These are phyloP conservation scores for Leishmania braziliensis DNA, from an alignment of 208 protist genomes.

Conservation along the genomic window DNA sequence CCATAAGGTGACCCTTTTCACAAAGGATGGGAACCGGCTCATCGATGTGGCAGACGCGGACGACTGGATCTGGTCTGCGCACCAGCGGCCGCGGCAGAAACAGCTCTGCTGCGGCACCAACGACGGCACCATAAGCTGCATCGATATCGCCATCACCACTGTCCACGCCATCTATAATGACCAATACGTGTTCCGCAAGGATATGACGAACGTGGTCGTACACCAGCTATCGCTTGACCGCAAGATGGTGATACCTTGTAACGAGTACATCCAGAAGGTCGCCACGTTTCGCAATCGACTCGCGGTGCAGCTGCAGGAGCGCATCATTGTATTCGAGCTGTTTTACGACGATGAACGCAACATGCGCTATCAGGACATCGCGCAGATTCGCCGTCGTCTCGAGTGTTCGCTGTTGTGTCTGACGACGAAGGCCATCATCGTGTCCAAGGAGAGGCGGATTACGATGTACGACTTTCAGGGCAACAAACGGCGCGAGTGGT, in stretches of 20 bases:
- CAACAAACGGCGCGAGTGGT: constrained; percentile 94
- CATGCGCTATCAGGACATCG: constrained; percentile 91
- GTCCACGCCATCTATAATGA: constrained; percentile 96
- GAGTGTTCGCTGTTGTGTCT: constrained; percentile 95
- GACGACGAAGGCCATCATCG: constrained; percentile 85
- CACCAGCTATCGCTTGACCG: constrained; percentile 92
- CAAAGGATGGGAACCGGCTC: constrained; percentile 87
- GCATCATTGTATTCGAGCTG: constrained; percentile 94
- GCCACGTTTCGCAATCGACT: constrained; percentile 94
- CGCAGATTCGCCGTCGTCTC: constrained; percentile 89
- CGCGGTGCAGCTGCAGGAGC: constrained; percentile 94
- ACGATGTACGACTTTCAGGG: constrained; percentile 93
- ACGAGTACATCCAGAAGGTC: constrained; percentile 95
- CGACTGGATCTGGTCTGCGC: constrained; percentile 88
- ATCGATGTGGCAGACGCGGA: constrained; percentile 70
- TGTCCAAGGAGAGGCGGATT: constrained; percentile 89
- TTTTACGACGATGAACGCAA: constrained; percentile 90
- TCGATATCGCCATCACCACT: constrained; percentile 87
- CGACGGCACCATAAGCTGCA: constrained; percentile 86
- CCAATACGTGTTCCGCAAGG: constrained; percentile 96
- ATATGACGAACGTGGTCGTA: constrained; percentile 96
- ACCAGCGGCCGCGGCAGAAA: constrained; percentile 75
- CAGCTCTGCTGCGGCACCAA: constrained; percentile 91
- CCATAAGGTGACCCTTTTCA: constrained; percentile 91
- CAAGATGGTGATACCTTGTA: constrained; percentile 89